phyloP scores from a whole-genome alignment of 1,284 basidiomycete genomes.

The Papiliotrema fonsecae region DNA sequence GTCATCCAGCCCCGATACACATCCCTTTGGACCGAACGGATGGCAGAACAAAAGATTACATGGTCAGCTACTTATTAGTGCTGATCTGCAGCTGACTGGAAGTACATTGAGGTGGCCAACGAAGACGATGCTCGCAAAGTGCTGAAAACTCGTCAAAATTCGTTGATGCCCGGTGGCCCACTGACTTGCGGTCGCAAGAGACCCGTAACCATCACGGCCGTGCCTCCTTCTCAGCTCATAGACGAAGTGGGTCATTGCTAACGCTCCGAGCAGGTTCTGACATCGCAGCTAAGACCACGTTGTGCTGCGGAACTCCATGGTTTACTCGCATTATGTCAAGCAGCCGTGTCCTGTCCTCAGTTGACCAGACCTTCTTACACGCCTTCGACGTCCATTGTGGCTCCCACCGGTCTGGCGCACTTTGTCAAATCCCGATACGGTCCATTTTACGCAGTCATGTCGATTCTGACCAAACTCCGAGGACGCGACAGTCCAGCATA shows the following conservation, averaged over 20 bases:
- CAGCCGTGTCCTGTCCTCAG: constrained; percentile 22
- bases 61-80: constrained; percentile 26
- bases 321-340: constrained; percentile 41
- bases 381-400: constrained; percentile 11
- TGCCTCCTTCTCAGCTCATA: constrained; percentile 34
- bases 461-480: constrained; percentile 34
- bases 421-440: constrained; percentile 45
- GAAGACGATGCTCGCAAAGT: constrained; percentile 32
- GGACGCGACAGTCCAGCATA: constrained; percentile 35
- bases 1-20: constrained; percentile 40
- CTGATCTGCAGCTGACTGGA: constrained; percentile 3
- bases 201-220: constrained; percentile 43
- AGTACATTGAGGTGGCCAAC: constrained; percentile 45
- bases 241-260: constrained; percentile 26
- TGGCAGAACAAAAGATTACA: constrained; percentile 46
- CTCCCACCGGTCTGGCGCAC: constrained; percentile 25
- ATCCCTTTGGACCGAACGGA: constrained; percentile 43
- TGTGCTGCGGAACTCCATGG: constrained; percentile 32
- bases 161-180: constrained; percentile 37
- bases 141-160: constrained; percentile 42
- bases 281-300: constrained; percentile 35
- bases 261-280: background rate
- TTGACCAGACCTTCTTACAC: constrained; percentile 6
- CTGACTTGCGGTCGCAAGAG: constrained; percentile 30
- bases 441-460: constrained; percentile 41